Evolutionary conservation across 495 filamentous ascomycete species (phyloP).

Genomic region (Penicillium steckii): DNA sequence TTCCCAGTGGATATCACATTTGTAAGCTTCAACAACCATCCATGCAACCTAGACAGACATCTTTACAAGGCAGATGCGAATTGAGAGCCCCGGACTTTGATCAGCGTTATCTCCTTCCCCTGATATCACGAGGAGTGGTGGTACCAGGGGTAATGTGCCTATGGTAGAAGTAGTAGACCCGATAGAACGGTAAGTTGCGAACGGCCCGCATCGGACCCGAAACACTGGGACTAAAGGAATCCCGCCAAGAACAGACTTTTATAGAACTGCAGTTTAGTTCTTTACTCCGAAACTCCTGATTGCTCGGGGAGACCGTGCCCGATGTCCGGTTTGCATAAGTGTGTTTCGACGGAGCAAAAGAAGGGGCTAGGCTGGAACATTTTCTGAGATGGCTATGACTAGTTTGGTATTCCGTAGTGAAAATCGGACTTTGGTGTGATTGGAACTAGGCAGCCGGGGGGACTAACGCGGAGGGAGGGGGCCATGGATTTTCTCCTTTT

Average conservation of each 20-base stretch:
- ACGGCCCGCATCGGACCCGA: conserved; percentile 3
- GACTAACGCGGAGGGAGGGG: no score
- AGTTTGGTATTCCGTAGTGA: background rate
- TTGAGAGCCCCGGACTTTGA: background rate
- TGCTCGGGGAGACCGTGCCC: background rate
- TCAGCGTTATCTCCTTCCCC: no score
- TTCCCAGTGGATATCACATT: no score
- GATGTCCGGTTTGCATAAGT: conserved; percentile 7
- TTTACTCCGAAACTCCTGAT: background rate
- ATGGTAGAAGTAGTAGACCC: background rate
- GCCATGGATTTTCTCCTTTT: no score
- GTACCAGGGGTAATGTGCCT: no score
- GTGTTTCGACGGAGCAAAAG: conserved; percentile 4
- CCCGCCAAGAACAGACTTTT: background rate
- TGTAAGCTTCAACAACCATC: no score
- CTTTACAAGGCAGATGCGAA: background rate
- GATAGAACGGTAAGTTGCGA: conserved; percentile 1
- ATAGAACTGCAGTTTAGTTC: background rate
- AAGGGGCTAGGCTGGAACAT: conserved; percentile 45
- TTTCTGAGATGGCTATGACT: conserved; percentile 19
- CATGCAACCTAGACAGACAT: no score
- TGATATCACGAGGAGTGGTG: no score
- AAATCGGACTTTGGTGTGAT: background rate
- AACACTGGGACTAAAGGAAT: background rate
- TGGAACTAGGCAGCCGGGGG: no score